Evolutionary conservation across 805 yeast species (phyloP), one percentile per base, ranked within the genome.

Genomic region (Candida lessepsii): DNA sequence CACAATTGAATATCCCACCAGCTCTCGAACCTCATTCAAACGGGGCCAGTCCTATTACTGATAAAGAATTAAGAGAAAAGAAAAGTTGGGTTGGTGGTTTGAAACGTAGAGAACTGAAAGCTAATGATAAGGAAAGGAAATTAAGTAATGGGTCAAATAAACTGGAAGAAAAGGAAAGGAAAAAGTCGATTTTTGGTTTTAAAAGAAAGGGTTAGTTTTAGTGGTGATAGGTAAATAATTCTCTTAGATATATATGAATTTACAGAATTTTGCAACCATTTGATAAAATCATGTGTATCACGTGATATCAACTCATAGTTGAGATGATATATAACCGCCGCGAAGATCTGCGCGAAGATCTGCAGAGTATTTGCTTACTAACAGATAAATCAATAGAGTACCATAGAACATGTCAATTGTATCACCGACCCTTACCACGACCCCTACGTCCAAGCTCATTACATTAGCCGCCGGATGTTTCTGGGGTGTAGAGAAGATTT

Each of bases 401-500:
- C 23, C 23, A 20, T 10, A 26, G 11, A 13, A 26, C 14, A 35
- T 39, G 23, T 15, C 47, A 18, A 44, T 52, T n/a, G 40, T 62
- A 11, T 69, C 73, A 2, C 65, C 70, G 3, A 57, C 67, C 1
- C 42, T 68, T 19, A 55, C 51, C 27, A 57, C 61, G n/a, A 60
- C 71, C 1, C 18, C 63, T 1, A 57, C 67, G 4, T 53, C 71
- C 30, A 55, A 61, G 40, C 45, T 67, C 16, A 47, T 70, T 36
- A 70, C 75, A 1, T 52, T 74, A 23, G 78, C 80, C 3, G 80
- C 78, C 0, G 82, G 81, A 2, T 86, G 95, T 55, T 86, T 84
- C 65, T 86, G 95, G 95, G 95, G 95, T 14, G 88, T 84, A 10
- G 97, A 91, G 53, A 85, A 83, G 50, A 80, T 90, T 18, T 89